A percentile compares a stretch with the other conserved stretches of the same genome.
Evolutionary conservation across 2,329 filamentous ascomycete genomes (phyloP).

Genomic region (Endothia cerciana): DNA sequence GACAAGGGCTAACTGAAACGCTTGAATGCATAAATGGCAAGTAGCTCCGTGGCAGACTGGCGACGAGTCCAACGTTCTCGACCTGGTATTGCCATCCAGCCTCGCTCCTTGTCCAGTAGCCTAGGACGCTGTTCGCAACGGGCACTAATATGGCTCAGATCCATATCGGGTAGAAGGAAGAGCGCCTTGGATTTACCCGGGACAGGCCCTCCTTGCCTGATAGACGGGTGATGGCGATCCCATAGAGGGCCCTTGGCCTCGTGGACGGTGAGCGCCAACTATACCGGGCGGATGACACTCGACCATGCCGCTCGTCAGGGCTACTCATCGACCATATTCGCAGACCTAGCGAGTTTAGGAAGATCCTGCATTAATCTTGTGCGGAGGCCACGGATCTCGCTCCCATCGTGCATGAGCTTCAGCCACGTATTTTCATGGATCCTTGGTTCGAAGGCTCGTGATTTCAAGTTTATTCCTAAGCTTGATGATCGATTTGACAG

Average conservation of each 20-base stretch:
- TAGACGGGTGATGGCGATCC: constrained; percentile 10
- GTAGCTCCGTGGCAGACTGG: not conserved
- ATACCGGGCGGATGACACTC: not conserved
- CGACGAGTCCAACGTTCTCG: not conserved
- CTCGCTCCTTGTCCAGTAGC: constrained; percentile 4
- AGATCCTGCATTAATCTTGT: not conserved
- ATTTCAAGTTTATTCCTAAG: not conserved
- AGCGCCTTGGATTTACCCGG: constrained; percentile 21
- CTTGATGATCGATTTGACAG: not conserved
- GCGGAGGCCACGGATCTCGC: too few relatives aligned
- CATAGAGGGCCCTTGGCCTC: constrained; percentile 4
- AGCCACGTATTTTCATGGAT: not conserved
- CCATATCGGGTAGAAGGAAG: constrained; percentile 19
- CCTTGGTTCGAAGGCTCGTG: not conserved
- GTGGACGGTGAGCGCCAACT: constrained; percentile 7
- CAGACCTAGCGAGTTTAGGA: not conserved
- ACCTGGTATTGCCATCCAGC: constrained; percentile 1
- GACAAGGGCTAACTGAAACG: constrained; percentile 1
- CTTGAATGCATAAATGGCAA: not conserved
- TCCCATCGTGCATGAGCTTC: not conserved
- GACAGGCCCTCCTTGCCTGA: constrained; percentile 3
- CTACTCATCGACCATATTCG: not conserved
- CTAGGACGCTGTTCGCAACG: not conserved
- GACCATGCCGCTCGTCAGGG: not conserved
- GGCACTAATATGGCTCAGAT: constrained; percentile 9